phyloP scores from a whole-genome alignment of 208 protist species.

The Trichomonas gallinae region DNA sequence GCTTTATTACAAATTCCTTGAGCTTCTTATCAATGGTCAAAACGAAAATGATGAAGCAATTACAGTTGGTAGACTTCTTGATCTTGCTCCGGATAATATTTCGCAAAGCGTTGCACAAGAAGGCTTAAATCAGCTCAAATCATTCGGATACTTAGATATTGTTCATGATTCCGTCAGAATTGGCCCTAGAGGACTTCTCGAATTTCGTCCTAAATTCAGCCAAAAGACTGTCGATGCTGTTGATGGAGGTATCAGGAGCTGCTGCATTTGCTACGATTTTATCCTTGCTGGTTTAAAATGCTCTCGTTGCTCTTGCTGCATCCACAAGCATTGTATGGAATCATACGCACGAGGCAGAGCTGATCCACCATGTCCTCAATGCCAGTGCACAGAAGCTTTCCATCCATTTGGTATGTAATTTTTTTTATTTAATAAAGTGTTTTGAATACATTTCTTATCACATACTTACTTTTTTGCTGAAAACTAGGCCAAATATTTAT shows the following conservation, averaged over 20 bases:
- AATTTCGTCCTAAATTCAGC: neutral
- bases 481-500: too few species aligned
- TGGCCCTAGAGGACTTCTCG: neutral
- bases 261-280: neutral
- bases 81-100: neutral
- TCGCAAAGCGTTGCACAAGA: neutral
- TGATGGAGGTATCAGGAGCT: neutral
- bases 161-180: neutral
- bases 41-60: neutral
- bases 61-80: neutral
- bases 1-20: neutral
- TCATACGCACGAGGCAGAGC: neutral
- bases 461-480: too few species aligned
- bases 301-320: neutral
- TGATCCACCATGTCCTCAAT: neutral
- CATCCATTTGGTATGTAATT: neutral
- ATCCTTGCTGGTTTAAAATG: neutral
- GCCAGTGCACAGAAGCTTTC: neutral
- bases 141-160: neutral
- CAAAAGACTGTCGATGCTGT: neutral
- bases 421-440: neutral
- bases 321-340: neutral
- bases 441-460: too few species aligned
- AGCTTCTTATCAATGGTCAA: neutral
- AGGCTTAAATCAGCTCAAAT: neutral